phyloP scores from a whole-genome alignment of 208 protist genomes.

The Wallacemonas sp. region DNA sequence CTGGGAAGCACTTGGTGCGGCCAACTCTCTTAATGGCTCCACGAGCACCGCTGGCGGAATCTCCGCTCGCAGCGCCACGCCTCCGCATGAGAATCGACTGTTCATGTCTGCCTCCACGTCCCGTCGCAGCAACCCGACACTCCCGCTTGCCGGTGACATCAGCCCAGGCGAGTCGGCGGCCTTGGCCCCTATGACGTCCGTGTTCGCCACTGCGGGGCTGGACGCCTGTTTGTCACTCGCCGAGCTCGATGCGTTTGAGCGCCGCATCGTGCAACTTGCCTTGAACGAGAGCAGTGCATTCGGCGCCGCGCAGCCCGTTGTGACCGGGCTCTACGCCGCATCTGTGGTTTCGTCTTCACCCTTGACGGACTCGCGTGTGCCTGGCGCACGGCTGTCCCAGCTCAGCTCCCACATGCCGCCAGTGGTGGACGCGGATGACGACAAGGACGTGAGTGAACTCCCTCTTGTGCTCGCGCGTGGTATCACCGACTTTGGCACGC shows the following conservation, averaged over 20 bases:
- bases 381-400: not conserved
- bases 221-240: conserved; percentile 7
- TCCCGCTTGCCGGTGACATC: not conserved
- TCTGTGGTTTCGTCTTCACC: not conserved
- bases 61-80: not conserved
- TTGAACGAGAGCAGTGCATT: conserved; percentile 13
- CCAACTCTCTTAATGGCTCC: too few species aligned
- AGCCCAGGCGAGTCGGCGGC: too few species aligned
- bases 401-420: not conserved
- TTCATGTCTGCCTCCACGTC: too few species aligned
- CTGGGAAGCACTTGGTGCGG: not conserved
- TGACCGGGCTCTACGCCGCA: conserved; percentile 13
- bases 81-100: too few species aligned
- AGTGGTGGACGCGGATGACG: not conserved
- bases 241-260: conserved; percentile 51
- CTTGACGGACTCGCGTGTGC: not conserved
- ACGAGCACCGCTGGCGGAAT: not conserved
- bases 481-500: conserved; percentile 52
- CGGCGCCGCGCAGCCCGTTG: not conserved
- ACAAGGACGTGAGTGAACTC: conserved; percentile 27
- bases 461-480: conserved; percentile 59
- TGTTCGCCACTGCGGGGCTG: conserved; percentile 9
- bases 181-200: too few species aligned
- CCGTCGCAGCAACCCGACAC: conserved; percentile 11
- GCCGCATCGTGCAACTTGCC: conserved; percentile 43